Conservation (phyloP, 2,329 filamentous ascomycete species). For the Magnaporthiopsis poae region DNA sequence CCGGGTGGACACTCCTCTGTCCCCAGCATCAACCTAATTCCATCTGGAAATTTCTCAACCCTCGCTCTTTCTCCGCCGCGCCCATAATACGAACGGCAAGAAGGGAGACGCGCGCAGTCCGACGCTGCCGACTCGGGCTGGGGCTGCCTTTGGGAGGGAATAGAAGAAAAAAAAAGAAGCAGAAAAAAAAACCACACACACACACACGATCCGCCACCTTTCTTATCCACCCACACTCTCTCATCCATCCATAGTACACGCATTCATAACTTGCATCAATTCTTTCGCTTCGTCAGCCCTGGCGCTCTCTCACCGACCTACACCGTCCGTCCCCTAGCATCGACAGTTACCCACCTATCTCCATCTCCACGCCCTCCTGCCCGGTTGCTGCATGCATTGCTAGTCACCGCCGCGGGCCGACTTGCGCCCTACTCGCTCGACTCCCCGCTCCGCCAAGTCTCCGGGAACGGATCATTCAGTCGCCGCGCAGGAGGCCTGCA, state of each 20-base stretch:
- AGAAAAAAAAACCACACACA: neutral
- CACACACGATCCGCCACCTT: neutral
- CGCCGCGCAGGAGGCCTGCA: neutral
- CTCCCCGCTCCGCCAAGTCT: neutral
- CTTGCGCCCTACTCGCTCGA: neutral
- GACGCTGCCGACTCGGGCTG: neutral
- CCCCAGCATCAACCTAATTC: neutral
- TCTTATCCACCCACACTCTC: neutral
- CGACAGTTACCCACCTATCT: neutral
- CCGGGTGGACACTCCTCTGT: neutral
- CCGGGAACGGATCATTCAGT: neutral
- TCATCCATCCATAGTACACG: neutral
- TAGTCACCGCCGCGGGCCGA: neutral
- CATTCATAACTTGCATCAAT: neutral
- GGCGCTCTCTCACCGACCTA: neutral
- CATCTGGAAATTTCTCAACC: neutral
- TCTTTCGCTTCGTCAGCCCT: neutral
- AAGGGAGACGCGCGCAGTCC: neutral
- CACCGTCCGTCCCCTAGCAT: neutral
- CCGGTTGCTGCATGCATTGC: neutral
- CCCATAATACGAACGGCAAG: neutral
- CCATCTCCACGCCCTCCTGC: neutral
- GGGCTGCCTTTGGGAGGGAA: no score
- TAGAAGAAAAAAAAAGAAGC: neutral
- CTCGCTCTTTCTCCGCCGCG: neutral